A percentile compares a stretch with the other conserved stretches of the same genome.
These are phyloP conservation scores for Paraglomus brasilianum DNA, from an alignment of 192 early-diverging fungal genomes.

Conservation along the genomic window DNA sequence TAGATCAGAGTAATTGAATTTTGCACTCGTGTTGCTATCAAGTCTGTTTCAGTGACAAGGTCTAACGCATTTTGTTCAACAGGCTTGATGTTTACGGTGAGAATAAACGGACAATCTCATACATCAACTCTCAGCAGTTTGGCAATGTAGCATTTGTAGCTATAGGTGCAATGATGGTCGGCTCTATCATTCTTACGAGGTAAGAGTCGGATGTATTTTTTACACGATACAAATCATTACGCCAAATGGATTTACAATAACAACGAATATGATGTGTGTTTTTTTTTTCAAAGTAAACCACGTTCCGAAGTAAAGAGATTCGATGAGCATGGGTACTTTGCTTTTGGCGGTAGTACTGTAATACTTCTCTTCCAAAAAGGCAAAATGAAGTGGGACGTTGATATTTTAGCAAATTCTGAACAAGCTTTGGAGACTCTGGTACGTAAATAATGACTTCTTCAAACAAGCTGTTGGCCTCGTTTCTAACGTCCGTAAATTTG, in stretches of 20 bases:
- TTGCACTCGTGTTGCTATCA: not conserved
- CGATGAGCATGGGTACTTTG: slow-evolving; percentile 83
- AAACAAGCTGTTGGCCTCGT: no score
- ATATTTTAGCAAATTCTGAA: slow-evolving; percentile 63
- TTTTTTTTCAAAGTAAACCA: slow-evolving; percentile 12
- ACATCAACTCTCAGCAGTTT: slow-evolving; percentile 61
- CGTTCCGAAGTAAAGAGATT: slow-evolving; percentile 50
- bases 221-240: no score
- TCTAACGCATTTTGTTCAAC: slow-evolving; percentile 15
- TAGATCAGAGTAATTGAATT: slow-evolving; percentile 41
- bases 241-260: no score
- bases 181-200: slow-evolving; percentile 66
- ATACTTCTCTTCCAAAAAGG: slow-evolving; percentile 66
- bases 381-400: slow-evolving; percentile 63
- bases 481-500: no score
- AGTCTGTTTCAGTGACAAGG: not conserved
- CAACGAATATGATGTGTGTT: no score
- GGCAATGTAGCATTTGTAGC: slow-evolving; percentile 68
- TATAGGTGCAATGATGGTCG: slow-evolving; percentile 87
- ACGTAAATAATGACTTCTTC: no score
- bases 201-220: no score
- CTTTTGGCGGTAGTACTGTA: slow-evolving; percentile 78
- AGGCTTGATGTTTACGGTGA: slow-evolving; percentile 76
- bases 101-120: slow-evolving; percentile 67
- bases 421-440: slow-evolving; percentile 72